Conservation (phyloP, 2,329 filamentous ascomycete genomes). For the Keithomyces neogunnii region DNA sequence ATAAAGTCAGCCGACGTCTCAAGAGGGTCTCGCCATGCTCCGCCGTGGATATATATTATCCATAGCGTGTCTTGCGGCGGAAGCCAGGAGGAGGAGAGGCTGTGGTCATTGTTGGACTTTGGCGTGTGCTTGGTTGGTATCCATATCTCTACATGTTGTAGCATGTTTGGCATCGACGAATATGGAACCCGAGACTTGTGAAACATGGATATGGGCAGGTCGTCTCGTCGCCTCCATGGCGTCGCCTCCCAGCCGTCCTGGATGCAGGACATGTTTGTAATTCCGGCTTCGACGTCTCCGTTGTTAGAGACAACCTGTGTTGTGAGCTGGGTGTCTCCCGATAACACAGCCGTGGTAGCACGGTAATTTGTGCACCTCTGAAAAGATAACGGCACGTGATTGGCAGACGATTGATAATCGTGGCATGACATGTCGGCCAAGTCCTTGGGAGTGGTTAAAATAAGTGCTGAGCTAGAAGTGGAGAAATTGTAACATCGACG, state of each 20-base stretch:
- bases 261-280: neutral
- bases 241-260: conserved; percentile 3
- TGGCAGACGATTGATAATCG: no score
- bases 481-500: no score
- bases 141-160: conserved; percentile 8
- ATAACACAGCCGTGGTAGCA: no score
- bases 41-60: conserved; percentile 18
- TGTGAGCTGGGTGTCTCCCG: no score
- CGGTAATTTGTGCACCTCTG: no score
- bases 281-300: neutral
- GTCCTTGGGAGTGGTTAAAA: no score
- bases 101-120: neutral
- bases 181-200: conserved; percentile 8
- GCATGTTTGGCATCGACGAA: neutral
- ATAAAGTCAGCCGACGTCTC: conserved; percentile 9
- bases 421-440: no score
- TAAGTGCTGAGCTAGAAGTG: no score
- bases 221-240: neutral
- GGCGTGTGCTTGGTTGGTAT: neutral
- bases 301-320: no score
- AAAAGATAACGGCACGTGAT: no score
- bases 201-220: conserved; percentile 7
- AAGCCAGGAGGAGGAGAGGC: conserved; percentile 5
- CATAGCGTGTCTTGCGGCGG: conserved; percentile 6
- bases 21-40: conserved; percentile 18